Evolutionary conservation across 257 asterid genomes (phyloP).

Genomic region (Verbena officinalis): DNA sequence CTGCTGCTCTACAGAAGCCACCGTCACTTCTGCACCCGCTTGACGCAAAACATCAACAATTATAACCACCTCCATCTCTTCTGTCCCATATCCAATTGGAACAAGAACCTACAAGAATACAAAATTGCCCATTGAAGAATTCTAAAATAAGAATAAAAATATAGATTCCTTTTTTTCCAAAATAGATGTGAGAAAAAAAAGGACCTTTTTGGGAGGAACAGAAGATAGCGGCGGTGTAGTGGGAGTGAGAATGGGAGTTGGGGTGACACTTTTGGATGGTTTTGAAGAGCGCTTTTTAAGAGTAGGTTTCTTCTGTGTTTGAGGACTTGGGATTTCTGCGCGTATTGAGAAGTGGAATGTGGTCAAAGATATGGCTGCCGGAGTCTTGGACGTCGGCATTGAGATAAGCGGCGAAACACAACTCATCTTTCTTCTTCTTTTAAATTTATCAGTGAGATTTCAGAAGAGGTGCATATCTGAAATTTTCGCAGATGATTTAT

Average conservation of each 20-base stretch:
- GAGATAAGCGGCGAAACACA: slow-evolving; percentile 28
- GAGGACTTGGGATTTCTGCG: slow-evolving; percentile 24
- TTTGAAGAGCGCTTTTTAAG: slow-evolving; percentile 45
- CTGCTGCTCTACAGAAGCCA: slow-evolving; percentile 91
- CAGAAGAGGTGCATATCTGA: not conserved
- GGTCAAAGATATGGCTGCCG: slow-evolving; percentile 28
- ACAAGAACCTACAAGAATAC: slow-evolving; percentile 62
- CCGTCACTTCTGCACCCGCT: slow-evolving; percentile 85
- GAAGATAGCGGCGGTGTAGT: slow-evolving; percentile 29
- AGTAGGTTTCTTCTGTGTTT: slow-evolving; percentile 40
- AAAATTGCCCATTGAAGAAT: not conserved
- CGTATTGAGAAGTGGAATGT: slow-evolving; percentile 7
- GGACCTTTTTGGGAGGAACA: slow-evolving; percentile 63
- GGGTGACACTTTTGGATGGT: slow-evolving; percentile 46
- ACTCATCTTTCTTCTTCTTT: slow-evolving; percentile 14
- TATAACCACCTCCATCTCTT: slow-evolving; percentile 95
- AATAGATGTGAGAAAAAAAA: not conserved
- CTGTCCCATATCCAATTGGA: slow-evolving; percentile 91
- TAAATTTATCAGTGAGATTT: not conserved
- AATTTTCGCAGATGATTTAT: no score
- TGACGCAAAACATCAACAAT: slow-evolving; percentile 76
- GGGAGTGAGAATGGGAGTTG: slow-evolving; percentile 34
- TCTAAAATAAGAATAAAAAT: not conserved
- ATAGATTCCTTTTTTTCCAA: not conserved
- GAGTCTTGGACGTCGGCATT: slow-evolving; percentile 23